These are phyloP conservation scores for Pseudocercospora macadamiae DNA, from an alignment of 2,329 filamentous ascomycete species.

Conservation along the genomic window DNA sequence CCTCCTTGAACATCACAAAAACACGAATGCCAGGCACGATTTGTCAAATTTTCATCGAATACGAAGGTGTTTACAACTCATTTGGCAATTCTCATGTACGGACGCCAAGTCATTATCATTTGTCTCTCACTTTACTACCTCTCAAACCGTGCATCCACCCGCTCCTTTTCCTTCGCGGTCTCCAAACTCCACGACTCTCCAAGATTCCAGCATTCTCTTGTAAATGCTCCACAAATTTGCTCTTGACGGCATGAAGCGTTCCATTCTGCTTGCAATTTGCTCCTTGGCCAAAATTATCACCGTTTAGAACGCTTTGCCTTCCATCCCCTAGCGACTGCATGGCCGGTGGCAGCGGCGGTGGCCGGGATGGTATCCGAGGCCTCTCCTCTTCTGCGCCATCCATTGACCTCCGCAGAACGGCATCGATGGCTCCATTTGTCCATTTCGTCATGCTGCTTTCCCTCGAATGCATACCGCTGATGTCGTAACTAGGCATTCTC, in stretches of 20 bases:
- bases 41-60: not conserved
- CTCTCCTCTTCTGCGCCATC: slow-evolving; percentile 1
- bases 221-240: slow-evolving; percentile 17
- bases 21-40: not conserved
- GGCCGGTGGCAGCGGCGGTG: not conserved
- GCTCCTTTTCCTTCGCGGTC: not conserved
- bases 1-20: not conserved
- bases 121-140: not conserved
- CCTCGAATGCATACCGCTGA: not conserved
- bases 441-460: slow-evolving; percentile 4
- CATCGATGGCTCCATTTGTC: slow-evolving; percentile 15
- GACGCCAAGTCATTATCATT: not conserved
- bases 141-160: not conserved
- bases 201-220: slow-evolving; percentile 14
- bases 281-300: too few species aligned
- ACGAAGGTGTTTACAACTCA: too few species aligned
- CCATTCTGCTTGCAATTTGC: not conserved
- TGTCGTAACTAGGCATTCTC: not conserved
- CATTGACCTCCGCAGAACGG: slow-evolving; percentile 6
- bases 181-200: slow-evolving; percentile 7
- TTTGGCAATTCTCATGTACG: not conserved
- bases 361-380: not conserved
- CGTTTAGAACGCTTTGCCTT: not conserved
- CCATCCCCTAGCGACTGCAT: not conserved
- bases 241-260: not conserved